phyloP scores from a whole-genome alignment of 306 rosid genomes.

The Lablab purpureus region DNA sequence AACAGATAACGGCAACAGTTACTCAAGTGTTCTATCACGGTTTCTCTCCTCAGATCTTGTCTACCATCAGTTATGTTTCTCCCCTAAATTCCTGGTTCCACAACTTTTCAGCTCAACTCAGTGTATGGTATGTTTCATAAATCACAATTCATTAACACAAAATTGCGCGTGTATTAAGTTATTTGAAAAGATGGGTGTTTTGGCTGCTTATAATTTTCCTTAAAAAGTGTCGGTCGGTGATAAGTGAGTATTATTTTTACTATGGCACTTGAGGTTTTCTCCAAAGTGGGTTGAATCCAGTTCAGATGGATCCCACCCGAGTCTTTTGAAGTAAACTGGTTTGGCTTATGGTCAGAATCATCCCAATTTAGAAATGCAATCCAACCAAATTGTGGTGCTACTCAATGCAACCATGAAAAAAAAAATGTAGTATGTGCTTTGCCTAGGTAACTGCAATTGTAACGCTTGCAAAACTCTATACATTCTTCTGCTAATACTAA shows the following conservation, averaged over 20 bases:
- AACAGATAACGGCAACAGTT: constrained; percentile 46
- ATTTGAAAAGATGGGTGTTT: background rate
- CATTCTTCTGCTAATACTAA: background rate
- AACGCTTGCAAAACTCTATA: background rate
- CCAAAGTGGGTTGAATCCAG: constrained; percentile 33
- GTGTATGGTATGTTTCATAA: constrained; percentile 15
- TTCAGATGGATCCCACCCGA: constrained; percentile 45
- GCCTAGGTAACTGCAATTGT: no score
- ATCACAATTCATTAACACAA: background rate
- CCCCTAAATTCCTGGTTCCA: constrained; percentile 31
- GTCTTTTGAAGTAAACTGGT: constrained; percentile 32
- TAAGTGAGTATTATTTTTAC: background rate
- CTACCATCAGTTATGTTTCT: constrained; percentile 35
- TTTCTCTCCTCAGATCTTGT: constrained; percentile 37
- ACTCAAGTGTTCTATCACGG: constrained; percentile 36
- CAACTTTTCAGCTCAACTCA: constrained; percentile 43
- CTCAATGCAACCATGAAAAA: background rate
- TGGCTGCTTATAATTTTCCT: constrained; percentile 16
- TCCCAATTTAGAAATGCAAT: background rate
- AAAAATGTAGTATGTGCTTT: no score
- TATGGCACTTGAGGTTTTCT: background rate
- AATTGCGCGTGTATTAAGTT: background rate
- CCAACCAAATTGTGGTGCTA: constrained; percentile 9
- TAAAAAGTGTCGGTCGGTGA: constrained; percentile 43
- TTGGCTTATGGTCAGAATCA: constrained; percentile 31